Evolutionary conservation across 805 yeast species (phyloP), one percentile per base, ranked within the genome.

Genomic region (Candida insectorum): DNA sequence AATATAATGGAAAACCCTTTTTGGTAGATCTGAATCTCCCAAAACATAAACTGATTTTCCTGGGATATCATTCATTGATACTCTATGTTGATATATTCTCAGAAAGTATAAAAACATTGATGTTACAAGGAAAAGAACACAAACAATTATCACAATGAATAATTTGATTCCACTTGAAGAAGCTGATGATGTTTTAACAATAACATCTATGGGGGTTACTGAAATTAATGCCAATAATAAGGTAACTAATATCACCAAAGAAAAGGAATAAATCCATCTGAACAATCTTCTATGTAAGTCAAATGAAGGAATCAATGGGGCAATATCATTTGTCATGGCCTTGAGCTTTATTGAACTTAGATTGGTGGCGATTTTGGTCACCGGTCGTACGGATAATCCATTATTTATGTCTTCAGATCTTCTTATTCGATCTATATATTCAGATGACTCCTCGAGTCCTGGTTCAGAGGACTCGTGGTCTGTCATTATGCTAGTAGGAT

Each of bases 141-240:
- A 69, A 5, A 83, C 86, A 28, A 79, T 74, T 6, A 85, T 77
- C 14, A 88, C 85, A 39, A 89, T 85, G 41, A 89, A 81, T 3
- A 91, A 76, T 52, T 88, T 86, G 53, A 85, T 65, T 1, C 85
- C 93, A 46, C 84, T 76, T 39, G 75, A 74, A 9, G 69, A 58
- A 4, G 76, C 60, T 6, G 65, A 64, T 3, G 77, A 65, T 1
- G 81, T 69, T 44, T 76, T 73, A 1, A 74, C 64, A 39, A 88
- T 77, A 19, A 87, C 77, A 56, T 91, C 97, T 11, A 87, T 74
- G 0, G 95, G 95, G 0, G 91, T 65, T 6, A 83, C 84, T 2
- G 85, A 65, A 17, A 79, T 64, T 35, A 88, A 73, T 0, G 79
- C 85, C 14, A 83, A 46, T 34, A 49, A 36, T 10, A 57, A 26